Conservation (phyloP, 2,329 filamentous ascomycete species). For the Aureobasidium subglaciale region DNA sequence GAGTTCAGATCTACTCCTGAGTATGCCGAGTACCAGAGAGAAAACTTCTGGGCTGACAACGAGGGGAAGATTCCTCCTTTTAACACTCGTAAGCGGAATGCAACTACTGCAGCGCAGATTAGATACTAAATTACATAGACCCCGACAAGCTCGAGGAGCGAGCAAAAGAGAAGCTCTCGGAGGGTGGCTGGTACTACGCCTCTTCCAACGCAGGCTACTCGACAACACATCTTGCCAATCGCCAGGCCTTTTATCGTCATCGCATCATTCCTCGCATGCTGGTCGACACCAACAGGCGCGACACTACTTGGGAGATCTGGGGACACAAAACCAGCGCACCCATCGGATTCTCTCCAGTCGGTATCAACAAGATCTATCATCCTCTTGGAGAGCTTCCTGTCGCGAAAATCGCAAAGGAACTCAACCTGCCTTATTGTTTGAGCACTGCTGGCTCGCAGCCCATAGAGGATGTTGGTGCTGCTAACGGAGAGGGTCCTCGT, state of each 20-base stretch:
- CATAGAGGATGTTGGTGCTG: slow-evolving; percentile 52
- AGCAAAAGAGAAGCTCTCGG: slow-evolving; percentile 49
- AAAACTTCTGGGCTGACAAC: slow-evolving; percentile 48
- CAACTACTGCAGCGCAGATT: not conserved
- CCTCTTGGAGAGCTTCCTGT: slow-evolving; percentile 52
- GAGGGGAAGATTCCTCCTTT: slow-evolving; percentile 44
- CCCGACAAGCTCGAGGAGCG: slow-evolving; percentile 53
- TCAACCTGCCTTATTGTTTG: slow-evolving; percentile 54
- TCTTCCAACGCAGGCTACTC: slow-evolving; percentile 52
- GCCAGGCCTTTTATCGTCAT: slow-evolving; percentile 58
- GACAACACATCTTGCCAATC: slow-evolving; percentile 49
- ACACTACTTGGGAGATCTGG: slow-evolving; percentile 53
- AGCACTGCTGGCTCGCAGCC: slow-evolving; percentile 49
- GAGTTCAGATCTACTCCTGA: slow-evolving; percentile 45
- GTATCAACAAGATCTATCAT: slow-evolving; percentile 61
- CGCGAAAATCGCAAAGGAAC: slow-evolving; percentile 52
- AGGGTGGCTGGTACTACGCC: slow-evolving; percentile 52
- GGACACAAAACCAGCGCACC: slow-evolving; percentile 53
- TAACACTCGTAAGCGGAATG: slow-evolving; percentile 40
- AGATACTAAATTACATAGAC: slow-evolving; percentile 29
- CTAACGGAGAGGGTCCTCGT: slow-evolving; percentile 46
- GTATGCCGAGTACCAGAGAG: slow-evolving; percentile 48
- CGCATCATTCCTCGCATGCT: slow-evolving; percentile 56
- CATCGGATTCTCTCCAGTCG: slow-evolving; percentile 58
- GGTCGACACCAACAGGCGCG: slow-evolving; percentile 53